Evolutionary conservation across 2,329 filamentous ascomycete genomes (phyloP), one percentile per base, ranked within the genome.

Genomic region (Seiridium unicorne): DNA sequence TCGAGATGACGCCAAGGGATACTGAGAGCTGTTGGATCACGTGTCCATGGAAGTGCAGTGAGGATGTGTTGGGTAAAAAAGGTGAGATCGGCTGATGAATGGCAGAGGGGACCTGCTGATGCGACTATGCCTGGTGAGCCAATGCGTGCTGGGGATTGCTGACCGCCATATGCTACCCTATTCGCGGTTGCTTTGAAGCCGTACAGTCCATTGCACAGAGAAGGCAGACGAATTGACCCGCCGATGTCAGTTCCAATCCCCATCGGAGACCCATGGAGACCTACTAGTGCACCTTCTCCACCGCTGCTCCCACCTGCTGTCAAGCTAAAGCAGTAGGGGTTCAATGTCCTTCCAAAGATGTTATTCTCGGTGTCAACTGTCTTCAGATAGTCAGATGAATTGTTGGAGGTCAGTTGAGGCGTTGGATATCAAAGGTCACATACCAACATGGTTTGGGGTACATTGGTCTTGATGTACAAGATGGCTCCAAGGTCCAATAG

Each of bases 361-460:
- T 78, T 77, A 57, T 79, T 79, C 13, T 74, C 62, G 2, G 72
- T 74, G 44, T 78, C 76, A 10, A 67, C 67, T 0, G 70, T 71
- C 56, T 58, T 4, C 31, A 8, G 5, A 36, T 1, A 26, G 18
- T 26, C 1, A 26, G 2, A 26, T 26, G 18, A 26, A 2, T 26
- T 26, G 2, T 26, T 26, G 18, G 18, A 26, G 18, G 18, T 26
- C 18, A 26, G 18, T 26, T 26, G 18, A 26, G 18, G 18, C 18
- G 18, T 26, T 26, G 18, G 18, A 26, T 26, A 26, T 26, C 18
- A 1, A 26, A 26, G 18, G 1, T 26, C 18, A 26, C 56, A 34
- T 51, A 58, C 56, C 78, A 83, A 80, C 63, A 85, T 75, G 0
- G 81, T 83, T 61, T 82, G 79, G 3, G 83, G 81, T 2, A 42